A percentile compares a stretch with the other conserved stretches of the same genome.
Evolutionary conservation across 192 early-diverging fungal genomes (phyloP).

Genomic region (Backusella australiensis): DNA sequence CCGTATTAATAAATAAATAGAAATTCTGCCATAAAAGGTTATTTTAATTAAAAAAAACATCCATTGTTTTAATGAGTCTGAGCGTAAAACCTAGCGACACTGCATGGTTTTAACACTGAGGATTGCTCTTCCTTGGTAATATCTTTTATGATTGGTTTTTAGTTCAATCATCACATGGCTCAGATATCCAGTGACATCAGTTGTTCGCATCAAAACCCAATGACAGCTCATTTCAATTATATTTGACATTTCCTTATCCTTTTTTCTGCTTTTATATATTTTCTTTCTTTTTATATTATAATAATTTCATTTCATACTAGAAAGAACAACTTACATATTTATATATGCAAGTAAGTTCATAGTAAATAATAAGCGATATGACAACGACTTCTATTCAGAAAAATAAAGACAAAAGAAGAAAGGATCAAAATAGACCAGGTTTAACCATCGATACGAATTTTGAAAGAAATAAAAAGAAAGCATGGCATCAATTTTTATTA

Average conservation of each 20-base stretch:
- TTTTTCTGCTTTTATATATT: background rate
- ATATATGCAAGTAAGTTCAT: background rate
- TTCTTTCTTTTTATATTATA: background rate
- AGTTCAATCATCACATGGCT: background rate
- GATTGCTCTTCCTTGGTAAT: background rate
- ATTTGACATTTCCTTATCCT: background rate
- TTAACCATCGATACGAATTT: slow-evolving; percentile 3
- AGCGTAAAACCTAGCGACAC: background rate
- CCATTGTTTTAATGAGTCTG: background rate
- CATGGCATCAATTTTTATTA: background rate
- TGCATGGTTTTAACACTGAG: background rate
- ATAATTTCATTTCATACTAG: background rate
- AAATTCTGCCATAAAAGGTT: background rate
- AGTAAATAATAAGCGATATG: background rate
- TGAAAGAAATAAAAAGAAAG: background rate
- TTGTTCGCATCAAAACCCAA: background rate
- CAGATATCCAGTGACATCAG: background rate
- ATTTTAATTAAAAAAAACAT: background rate
- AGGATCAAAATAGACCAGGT: background rate
- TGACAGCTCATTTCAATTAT: background rate
- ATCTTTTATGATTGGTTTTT: background rate
- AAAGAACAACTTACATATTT: background rate
- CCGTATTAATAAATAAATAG: background rate
- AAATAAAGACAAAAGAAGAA: background rate
- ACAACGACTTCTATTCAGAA: background rate